These are phyloP conservation scores for Russula emetica DNA, from an alignment of 768 basidiomycete species.

Conservation along the genomic window DNA sequence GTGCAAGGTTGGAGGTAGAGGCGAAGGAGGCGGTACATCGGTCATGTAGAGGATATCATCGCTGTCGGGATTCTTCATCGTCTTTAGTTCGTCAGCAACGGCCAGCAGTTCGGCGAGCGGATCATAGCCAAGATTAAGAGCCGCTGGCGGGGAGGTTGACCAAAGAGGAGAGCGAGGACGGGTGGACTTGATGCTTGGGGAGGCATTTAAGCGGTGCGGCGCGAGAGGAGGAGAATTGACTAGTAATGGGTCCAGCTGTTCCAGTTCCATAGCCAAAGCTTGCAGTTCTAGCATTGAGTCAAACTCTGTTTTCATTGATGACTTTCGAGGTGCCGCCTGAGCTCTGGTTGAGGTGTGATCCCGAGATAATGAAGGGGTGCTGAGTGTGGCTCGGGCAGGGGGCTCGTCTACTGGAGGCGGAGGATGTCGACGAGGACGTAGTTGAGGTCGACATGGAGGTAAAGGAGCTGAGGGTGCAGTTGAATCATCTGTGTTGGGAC, in stretches of 20 bases:
- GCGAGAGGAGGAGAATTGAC: slow-evolving; percentile 3
- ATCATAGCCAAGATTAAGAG: not conserved
- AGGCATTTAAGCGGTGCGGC: slow-evolving; percentile 9
- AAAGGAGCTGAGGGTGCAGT: not conserved
- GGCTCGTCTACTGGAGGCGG: slow-evolving; percentile 14
- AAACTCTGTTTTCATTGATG: not conserved
- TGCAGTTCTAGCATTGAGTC: slow-evolving; percentile 14
- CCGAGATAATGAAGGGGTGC: not conserved
- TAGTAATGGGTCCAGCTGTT: not conserved
- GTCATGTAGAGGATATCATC: slow-evolving; percentile 23
- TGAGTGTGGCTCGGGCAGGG: not conserved
- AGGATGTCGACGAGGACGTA: slow-evolving; percentile 5
- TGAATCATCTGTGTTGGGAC: not conserved
- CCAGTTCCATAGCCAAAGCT: not conserved
- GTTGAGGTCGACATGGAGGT: not conserved
- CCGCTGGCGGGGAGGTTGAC: not conserved
- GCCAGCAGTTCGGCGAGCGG: slow-evolving; percentile 23
- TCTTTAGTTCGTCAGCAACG: slow-evolving; percentile 23
- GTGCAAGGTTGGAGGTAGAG: slow-evolving; percentile 20
- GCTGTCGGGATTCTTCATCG: slow-evolving; percentile 19
- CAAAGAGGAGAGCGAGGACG: not conserved
- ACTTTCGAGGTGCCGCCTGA: not conserved
- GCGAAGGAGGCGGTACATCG: slow-evolving; percentile 5
- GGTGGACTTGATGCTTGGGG: slow-evolving; percentile 18
- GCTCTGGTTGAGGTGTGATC: not conserved